These are phyloP conservation scores for Ogataea hybrid DNA, from an alignment of 1,139 yeast genomes.

Conservation along the genomic window DNA sequence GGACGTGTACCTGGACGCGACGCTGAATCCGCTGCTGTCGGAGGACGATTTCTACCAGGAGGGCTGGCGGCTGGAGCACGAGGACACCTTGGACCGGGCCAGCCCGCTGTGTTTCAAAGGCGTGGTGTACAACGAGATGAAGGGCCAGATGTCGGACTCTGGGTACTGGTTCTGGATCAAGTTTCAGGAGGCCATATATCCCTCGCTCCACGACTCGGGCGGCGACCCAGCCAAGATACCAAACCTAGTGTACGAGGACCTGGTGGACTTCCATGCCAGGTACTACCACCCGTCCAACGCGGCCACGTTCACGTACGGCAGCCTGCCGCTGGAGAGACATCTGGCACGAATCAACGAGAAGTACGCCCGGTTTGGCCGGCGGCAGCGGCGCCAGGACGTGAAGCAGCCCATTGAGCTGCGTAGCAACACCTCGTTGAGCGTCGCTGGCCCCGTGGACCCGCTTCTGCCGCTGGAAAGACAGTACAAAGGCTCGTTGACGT, in stretches of 20 bases:
- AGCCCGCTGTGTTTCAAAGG: slow-evolving; percentile 82
- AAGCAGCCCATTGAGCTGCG: no score
- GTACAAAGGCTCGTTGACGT: no score
- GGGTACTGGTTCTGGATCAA: slow-evolving; percentile 82
- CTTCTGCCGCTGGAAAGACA: no score
- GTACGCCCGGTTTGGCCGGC: no score
- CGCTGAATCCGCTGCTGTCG: slow-evolving; percentile 75
- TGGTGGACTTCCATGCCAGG: slow-evolving; percentile 67
- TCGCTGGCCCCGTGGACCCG: no score
- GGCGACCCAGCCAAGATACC: slow-evolving; percentile 90
- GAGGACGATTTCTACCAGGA: slow-evolving; percentile 88
- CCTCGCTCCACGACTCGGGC: slow-evolving; percentile 84
- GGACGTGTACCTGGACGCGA: slow-evolving; percentile 63
- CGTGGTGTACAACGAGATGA: slow-evolving; percentile 97
- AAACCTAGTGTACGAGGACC: slow-evolving; percentile 66
- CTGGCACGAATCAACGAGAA: no score
- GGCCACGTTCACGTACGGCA: slow-evolving; percentile 76
- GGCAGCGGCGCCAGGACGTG: no score
- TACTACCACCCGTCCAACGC: slow-evolving; percentile 92
- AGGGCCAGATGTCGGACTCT: slow-evolving; percentile 92
- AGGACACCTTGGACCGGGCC: slow-evolving; percentile 50
- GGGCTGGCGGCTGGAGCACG: slow-evolving; percentile 95
- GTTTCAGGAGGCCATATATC: slow-evolving; percentile 80
- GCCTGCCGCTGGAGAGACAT: no score
- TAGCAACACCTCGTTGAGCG: no score